Evolutionary conservation across 1,139 yeast species (phyloP).

Genomic region (Candida gigantensis): DNA sequence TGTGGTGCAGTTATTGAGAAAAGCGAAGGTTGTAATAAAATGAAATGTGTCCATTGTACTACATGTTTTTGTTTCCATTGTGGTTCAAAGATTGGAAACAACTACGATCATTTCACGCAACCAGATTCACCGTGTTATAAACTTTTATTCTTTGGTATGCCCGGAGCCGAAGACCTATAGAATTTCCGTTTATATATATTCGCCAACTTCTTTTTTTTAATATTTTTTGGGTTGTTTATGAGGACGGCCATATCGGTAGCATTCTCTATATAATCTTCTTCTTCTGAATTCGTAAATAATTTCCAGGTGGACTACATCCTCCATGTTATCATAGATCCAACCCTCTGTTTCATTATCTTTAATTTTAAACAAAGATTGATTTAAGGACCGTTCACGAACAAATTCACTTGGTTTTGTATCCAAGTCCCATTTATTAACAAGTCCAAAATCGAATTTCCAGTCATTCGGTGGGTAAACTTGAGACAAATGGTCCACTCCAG

Average conservation of each 20-base stretch:
- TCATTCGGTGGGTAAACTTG: constrained; percentile 68
- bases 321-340: constrained; percentile 41
- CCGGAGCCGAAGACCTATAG: constrained; percentile 26
- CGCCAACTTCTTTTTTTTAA: not conserved
- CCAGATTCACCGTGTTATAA: constrained; percentile 49
- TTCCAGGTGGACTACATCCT: constrained; percentile 26
- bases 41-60: constrained; percentile 56
- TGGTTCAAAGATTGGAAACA: constrained; percentile 46
- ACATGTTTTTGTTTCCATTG: constrained; percentile 60
- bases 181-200: not conserved
- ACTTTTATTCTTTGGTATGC: constrained; percentile 58
- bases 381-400: constrained; percentile 48
- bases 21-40: constrained; percentile 68
- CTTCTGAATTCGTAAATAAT: constrained; percentile 48
- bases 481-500: constrained; percentile 57
- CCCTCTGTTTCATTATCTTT: constrained; percentile 46
- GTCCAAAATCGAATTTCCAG: constrained; percentile 67
- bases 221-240: constrained; percentile 11
- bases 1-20: constrained; percentile 58
- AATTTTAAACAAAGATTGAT: constrained; percentile 22
- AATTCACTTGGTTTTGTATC: constrained; percentile 58
- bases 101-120: constrained; percentile 56
- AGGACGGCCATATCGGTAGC: constrained; percentile 41
- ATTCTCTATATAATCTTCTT: constrained; percentile 53
- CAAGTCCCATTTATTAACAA: constrained; percentile 64